Evolutionary conservation across 208 protist genomes (phyloP), one percentile per base, ranked within the genome.

Genomic region (Wallacemonas sp.): DNA sequence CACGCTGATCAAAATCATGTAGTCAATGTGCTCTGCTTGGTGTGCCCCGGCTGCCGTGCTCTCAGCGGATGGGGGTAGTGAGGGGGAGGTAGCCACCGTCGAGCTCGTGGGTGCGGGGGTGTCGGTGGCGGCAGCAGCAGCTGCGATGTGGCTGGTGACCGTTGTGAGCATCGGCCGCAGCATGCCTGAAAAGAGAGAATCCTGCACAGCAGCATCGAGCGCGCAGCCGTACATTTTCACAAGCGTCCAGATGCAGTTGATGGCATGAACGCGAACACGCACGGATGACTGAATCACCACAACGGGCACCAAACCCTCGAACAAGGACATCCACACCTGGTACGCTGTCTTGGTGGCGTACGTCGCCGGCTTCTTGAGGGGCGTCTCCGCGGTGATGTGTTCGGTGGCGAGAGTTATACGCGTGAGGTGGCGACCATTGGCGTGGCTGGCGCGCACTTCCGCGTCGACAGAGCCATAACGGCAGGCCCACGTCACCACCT

Each of bases 241-340:
- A 36, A 95, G 68, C 0, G 61, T 63, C 71, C 79, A 91, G 24
- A 91, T 75, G 21, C 77, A 83, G 42, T 75, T 76, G 36, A 92
- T 63, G 6, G 85, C 81, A 66, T 92, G 84, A 9, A 73, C 74
- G 22, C 89, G 76, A 30, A 91, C 86, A 36, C 86, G 78, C 3
- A 87, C 71, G 30, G 79, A 91, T 54, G 68, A 59, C 67, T 92
- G 85, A 59, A 90, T 63, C 24, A 91, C 72, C 12, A 87, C 73
- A 32, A 92, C 85, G 13, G 88, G 85, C 32, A 90, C 66, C 66
- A 94, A 66, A 10, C 85, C 85, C 59, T 94, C 85, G 39, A 94
- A 85, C 33, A 94, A 66, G 2, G 85, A 81, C 72, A 88, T 81
- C 85, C 88, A 94, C 61, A 94, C 62, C 68, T 90, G 79, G 55